Evolutionary conservation across 495 filamentous ascomycete genomes (phyloP).

Genomic region (Saxispiralis lemnorum): DNA sequence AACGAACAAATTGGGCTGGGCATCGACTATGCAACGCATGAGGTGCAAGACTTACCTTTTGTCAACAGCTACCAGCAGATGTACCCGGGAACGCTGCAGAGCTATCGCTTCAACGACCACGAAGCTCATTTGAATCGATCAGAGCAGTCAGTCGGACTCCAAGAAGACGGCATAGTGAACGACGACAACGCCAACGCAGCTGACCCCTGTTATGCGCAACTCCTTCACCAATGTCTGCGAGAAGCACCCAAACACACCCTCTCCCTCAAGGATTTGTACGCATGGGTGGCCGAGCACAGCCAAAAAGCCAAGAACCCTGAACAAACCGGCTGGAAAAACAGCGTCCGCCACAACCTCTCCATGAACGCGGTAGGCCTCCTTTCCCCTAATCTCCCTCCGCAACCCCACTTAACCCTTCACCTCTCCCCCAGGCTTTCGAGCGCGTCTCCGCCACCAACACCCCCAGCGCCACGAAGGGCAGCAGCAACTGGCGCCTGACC

Average conservation of each 20-base stretch:
- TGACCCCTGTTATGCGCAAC: slow-evolving; percentile 56
- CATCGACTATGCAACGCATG: too few species aligned
- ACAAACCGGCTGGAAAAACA: slow-evolving; percentile 73
- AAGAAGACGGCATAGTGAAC: slow-evolving; percentile 14
- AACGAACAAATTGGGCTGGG: too few species aligned
- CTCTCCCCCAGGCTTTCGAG: slow-evolving; percentile 48
- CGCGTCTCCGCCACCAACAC: slow-evolving; percentile 33
- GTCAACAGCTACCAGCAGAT: too few species aligned
- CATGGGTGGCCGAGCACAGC: slow-evolving; percentile 74
- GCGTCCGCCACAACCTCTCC: slow-evolving; percentile 87
- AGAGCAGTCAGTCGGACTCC: not conserved
- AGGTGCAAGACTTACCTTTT: too few species aligned
- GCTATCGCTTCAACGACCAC: not conserved
- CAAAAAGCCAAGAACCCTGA: slow-evolving; percentile 45
- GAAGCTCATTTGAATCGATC: not conserved
- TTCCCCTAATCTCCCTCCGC: slow-evolving; percentile 9
- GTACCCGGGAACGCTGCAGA: not conserved
- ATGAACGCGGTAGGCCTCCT: slow-evolving; percentile 74
- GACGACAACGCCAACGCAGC: slow-evolving; percentile 26
- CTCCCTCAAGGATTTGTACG: slow-evolving; percentile 72
- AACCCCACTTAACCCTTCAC: too few species aligned
- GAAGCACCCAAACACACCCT: slow-evolving; percentile 45
- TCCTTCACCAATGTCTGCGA: slow-evolving; percentile 63
- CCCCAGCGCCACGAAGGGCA: slow-evolving; percentile 38
- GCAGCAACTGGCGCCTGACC: slow-evolving; percentile 50